Evolutionary conservation across 2,329 filamentous ascomycete genomes (phyloP).

Genomic region (Grosmannia clavigera): DNA sequence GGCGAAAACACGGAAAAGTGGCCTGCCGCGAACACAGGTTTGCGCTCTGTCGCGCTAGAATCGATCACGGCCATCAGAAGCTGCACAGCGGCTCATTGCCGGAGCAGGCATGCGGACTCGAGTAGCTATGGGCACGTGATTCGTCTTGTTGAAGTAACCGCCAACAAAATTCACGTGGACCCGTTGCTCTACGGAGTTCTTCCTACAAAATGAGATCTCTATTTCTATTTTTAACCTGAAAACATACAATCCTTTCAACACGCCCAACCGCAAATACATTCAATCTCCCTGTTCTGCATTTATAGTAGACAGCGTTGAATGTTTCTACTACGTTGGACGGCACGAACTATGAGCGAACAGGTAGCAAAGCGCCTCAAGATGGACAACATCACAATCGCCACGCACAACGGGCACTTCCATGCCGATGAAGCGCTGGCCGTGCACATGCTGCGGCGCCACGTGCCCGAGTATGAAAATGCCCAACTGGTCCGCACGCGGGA

Average conservation of each 20-base stretch:
- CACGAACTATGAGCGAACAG: slow-evolving; percentile 43
- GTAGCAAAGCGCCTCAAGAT: slow-evolving; percentile 78
- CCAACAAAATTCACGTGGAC: no score
- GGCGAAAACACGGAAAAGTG: slow-evolving; percentile 2
- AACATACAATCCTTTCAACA: no score
- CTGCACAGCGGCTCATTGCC: neutral
- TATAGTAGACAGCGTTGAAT: neutral
- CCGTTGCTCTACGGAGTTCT: no score
- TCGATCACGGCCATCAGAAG: slow-evolving; percentile 1
- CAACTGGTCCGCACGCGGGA: slow-evolving; percentile 80
- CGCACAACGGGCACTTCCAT: slow-evolving; percentile 97
- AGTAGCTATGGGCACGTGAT: no score
- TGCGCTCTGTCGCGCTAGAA: slow-evolving; percentile 4
- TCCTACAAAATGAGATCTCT: no score
- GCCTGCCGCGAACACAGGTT: neutral
- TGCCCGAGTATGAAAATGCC: slow-evolving; percentile 66
- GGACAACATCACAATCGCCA: slow-evolving; percentile 63
- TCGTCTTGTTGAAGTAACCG: no score
- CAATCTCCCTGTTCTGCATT: no score
- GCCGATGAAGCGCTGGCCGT: slow-evolving; percentile 96
- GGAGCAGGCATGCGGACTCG: neutral
- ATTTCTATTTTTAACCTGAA: no score
- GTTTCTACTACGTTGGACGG: neutral
- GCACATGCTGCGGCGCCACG: slow-evolving; percentile 73
- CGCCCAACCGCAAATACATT: no score